Evolutionary conservation across 768 basidiomycete genomes (phyloP), one percentile per base, ranked within the genome.

Genomic region (Leccinum rimulosum): DNA sequence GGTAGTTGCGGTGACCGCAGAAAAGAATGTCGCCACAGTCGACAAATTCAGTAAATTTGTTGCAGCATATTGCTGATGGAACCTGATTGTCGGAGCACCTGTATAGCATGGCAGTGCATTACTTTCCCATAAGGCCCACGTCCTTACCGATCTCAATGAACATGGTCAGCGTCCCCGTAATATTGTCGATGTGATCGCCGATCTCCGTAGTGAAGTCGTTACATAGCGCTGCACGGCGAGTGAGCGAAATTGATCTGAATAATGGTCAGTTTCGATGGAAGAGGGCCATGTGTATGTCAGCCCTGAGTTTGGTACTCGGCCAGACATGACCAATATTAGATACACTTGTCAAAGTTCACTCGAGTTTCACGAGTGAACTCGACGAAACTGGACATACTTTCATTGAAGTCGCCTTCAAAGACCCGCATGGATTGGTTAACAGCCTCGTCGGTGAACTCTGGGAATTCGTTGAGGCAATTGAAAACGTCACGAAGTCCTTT

Each of bases 31-130:
- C 31, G 81, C 80, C 10, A 82, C 80, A 3, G 81, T 83, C 56
- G 79, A 80, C 54, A 82, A 60, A 65, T 82, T 82, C 51, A 82
- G 62, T 28, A 83, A 65, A 58, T 82, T 82, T 22, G 72, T 66
- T 4, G 80, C 79, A 50, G 75, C 79, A 54, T 81, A 81, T 57
- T 82, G 79, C 61, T 82, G 81, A 53, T 81, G 80, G 62, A 81
- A 80, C 36, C 80, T 76, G 63, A 83, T 83, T 33, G 82, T 80
- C 50, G 81, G 81, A 6, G 84, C 81, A 66, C 81, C 80, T 82
- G 59, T 53, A 51, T 58, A 72, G 70, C 55, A 56, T 65, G 68
- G 68, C 69, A 62, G 60, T 47, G 61, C 62, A 70, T 60, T 27
- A 62, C 61, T 50, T 63, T 54, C 33, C 47, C 50, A 57, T 56